phyloP scores from a whole-genome alignment of 352 stramenopile genomes.

The Poterioochromonas sp. region DNA sequence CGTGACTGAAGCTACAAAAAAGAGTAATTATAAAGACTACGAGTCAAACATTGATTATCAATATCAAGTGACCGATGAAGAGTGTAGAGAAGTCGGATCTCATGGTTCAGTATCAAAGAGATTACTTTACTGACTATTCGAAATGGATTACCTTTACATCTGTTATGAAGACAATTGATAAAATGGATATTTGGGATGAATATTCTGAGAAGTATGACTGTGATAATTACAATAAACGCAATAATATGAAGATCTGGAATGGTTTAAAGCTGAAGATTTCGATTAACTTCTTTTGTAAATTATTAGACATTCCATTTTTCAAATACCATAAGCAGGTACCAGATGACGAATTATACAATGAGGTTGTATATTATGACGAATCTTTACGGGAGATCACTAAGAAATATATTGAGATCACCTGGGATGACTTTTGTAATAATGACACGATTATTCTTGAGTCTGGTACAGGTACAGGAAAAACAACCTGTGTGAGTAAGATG shows the following conservation, averaged over 20 bases:
- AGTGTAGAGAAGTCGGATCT: no score
- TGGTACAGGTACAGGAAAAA: not conserved
- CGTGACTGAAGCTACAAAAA: no score
- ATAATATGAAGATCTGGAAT: not conserved
- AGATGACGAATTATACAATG: not conserved
- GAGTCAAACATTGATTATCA: not conserved
- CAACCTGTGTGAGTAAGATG: not conserved
- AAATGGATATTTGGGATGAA: not conserved
- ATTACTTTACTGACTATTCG: not conserved
- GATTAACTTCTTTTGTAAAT: not conserved
- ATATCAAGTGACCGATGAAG: not conserved
- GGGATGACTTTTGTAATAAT: not conserved
- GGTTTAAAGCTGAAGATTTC: not conserved
- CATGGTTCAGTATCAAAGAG: no score
- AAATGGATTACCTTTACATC: not conserved
- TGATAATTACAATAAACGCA: not conserved
- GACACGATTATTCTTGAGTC: not conserved
- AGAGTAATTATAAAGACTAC: not conserved
- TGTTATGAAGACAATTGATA: slow-evolving; percentile 9
- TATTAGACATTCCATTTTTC: not conserved
- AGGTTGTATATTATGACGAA: not conserved
- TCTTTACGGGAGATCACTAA: not conserved
- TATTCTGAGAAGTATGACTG: not conserved
- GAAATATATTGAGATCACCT: not conserved
- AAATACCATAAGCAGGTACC: not conserved